Evolutionary conservation across 2,329 filamentous ascomycete species (phyloP).

Genomic region (Venturia oleaginea): DNA sequence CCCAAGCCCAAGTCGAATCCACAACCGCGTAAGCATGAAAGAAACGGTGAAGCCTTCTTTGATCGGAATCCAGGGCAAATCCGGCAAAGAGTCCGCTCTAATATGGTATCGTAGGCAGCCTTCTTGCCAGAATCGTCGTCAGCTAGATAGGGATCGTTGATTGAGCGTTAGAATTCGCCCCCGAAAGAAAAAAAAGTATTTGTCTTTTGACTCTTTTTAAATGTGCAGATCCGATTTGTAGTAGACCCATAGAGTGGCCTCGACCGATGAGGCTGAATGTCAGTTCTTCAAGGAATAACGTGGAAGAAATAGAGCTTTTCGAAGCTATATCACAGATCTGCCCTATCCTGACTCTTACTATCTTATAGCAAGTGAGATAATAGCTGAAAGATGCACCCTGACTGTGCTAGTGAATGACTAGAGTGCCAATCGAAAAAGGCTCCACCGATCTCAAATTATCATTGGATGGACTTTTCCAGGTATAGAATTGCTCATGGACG

Average conservation of each 20-base stretch:
- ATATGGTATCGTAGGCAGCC: neutral
- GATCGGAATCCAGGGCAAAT: neutral
- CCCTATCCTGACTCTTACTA: neutral
- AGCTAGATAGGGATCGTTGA: neutral
- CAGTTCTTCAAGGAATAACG: neutral
- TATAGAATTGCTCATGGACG: slow-evolving; percentile 2
- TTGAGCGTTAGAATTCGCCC: neutral
- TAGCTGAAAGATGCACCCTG: neutral
- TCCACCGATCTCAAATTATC: neutral
- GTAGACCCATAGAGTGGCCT: neutral
- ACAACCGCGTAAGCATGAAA: neutral
- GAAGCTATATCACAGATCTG: neutral
- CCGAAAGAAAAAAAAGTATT: neutral
- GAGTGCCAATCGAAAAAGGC: neutral
- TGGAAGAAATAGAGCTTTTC: neutral
- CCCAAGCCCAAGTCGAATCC: neutral
- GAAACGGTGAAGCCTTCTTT: neutral
- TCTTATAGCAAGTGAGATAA: neutral
- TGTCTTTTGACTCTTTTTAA: neutral
- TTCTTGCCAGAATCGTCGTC: neutral
- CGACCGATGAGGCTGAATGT: slow-evolving; percentile 3
- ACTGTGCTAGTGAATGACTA: neutral
- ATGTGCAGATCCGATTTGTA: neutral
- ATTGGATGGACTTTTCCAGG: neutral
- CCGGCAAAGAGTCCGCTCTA: neutral